Percentiles rank a stretch among this genome's conserved stretches.
Conservation (phyloP, 129 eudicot species). For the Pseudognaphalium luteoalbum region DNA sequence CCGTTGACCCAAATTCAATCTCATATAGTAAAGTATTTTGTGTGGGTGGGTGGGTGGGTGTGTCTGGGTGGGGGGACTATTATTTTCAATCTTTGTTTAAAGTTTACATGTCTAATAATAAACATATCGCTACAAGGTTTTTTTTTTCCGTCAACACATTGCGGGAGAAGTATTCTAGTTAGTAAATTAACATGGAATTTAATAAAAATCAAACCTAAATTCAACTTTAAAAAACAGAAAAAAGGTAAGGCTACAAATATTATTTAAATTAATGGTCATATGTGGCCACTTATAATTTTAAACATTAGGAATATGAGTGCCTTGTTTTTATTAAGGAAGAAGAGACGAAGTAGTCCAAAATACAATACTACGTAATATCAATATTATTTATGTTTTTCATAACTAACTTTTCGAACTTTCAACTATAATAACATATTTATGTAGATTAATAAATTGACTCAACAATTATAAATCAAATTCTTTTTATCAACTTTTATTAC, state of each 20-base stretch:
- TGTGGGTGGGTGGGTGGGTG: too few species aligned
- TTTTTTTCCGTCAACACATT: too few species aligned
- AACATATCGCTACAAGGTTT: too few species aligned
- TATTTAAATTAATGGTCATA: background rate
- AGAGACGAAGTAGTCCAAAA: background rate
- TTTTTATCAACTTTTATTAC: background rate
- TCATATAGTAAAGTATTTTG: too few species aligned
- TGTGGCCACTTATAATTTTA: conserved; percentile 18
- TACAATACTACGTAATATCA: background rate
- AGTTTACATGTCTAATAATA: too few species aligned
- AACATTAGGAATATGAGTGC: background rate
- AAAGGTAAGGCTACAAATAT: background rate
- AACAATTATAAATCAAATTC: background rate
- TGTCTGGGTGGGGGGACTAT: too few species aligned
- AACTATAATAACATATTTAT: background rate
- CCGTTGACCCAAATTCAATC: too few species aligned
- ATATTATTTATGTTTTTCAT: conserved; percentile 2
- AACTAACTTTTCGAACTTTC: background rate
- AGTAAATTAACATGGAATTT: too few species aligned
- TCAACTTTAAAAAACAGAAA: background rate
- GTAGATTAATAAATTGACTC: background rate
- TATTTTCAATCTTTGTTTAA: too few species aligned
- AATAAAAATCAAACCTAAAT: too few species aligned
- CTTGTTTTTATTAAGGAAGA: background rate
- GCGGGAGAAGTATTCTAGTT: too few species aligned